These are phyloP conservation scores for Fusarium secorum DNA, from an alignment of 2,329 filamentous ascomycete genomes.

Conservation along the genomic window DNA sequence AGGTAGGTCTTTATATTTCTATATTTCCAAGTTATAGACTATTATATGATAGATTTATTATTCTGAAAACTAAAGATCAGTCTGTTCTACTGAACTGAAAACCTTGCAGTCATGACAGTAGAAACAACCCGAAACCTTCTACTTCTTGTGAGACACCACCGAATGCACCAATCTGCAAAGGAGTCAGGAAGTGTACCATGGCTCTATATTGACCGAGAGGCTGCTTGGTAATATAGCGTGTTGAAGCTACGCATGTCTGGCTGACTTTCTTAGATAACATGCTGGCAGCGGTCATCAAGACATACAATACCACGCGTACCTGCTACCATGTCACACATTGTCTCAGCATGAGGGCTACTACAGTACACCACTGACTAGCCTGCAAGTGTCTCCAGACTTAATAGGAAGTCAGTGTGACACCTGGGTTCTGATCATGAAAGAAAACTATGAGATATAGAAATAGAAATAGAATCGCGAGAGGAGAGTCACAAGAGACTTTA, in stretches of 20 bases:
- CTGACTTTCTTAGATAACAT: rapidly evolving
- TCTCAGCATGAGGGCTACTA: too few relatives aligned
- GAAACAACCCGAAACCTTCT: not conserved
- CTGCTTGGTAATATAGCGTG: not conserved
- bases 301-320: rapidly evolving
- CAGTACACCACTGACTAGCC: too few relatives aligned
- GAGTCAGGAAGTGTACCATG: rapidly evolving
- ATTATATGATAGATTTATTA: rapidly evolving
- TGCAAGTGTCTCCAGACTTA: too few relatives aligned
- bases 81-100: rapidly evolving
- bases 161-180: not conserved
- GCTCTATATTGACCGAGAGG: rapidly evolving
- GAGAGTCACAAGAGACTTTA: too few relatives aligned
- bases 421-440: too few relatives aligned
- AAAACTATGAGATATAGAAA: too few relatives aligned
- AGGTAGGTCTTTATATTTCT: not conserved
- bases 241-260: rapidly evolving
- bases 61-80: rapidly evolving
- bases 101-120: not conserved
- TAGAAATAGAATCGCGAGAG: too few relatives aligned
- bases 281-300: rapidly evolving
- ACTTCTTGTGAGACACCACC: not conserved
- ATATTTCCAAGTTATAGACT: not conserved
- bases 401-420: too few relatives aligned
- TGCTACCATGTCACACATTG: too few relatives aligned